Base-by-base conservation (phyloP, 257 asterid genomes). In the Solanum boliviense region DNA sequence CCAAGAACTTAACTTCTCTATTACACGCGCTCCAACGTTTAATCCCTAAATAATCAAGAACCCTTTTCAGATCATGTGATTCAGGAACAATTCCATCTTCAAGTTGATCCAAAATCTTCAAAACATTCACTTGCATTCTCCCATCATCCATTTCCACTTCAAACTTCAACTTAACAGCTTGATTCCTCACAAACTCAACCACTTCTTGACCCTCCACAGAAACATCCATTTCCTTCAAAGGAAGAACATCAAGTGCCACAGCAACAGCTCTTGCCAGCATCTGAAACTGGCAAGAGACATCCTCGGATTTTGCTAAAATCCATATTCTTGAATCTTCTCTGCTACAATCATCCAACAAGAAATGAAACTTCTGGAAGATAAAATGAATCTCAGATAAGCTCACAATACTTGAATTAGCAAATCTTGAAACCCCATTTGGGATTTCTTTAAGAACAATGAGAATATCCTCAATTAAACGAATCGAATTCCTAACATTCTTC, bases 381-480 rank as follows among this genome's bases (percentile, higher is more conserved):
- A 93, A 93, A 84, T 97, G 98, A 75, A 96, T 94, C 87, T 95
- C 99, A 4, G 98, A 94, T 58, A 96, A 88, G 94, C 92, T 87
- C 35, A 92, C 82, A 3, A 60, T 2, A 31, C 87, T 34, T 38
- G 95, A 87, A 62, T 74, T 52, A 10, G 87, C 89, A 35, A 34
- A 35, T 13, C 56, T 83, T 13, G 92, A 31, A 79, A 23, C 18
- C 71, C 74, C 89, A 38, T 25, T 62, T 76, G 21, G 92, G 10
- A 93, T 85, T 81, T 95, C 96, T 85, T 93, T 88, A 34, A 97
- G 94, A 79, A 95, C 89, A 62, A 95, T 86, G n/a, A 92, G 91
- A 38, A 97, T 91, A 65, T 91, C 88, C 48, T 91, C 92, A 81
- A 95, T 82, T 79, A 95, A 71, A 85, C 86, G 95, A 76, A 95